Evolutionary conservation across 2,329 filamentous ascomycete genomes (phyloP).

Genomic region (Penicillium glabrum): DNA sequence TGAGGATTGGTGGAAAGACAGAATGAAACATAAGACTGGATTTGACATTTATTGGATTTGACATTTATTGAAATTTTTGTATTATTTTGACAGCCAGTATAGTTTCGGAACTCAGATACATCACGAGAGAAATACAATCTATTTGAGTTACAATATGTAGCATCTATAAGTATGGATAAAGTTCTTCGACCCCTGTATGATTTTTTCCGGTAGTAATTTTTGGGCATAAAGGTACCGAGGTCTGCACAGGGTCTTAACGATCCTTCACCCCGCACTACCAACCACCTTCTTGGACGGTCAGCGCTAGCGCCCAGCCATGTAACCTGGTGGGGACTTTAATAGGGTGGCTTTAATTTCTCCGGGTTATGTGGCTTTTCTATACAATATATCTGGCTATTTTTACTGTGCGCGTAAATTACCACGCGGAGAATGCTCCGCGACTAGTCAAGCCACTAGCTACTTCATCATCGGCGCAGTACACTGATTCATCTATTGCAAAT

Average conservation of each 20-base stretch:
- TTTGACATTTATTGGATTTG: not conserved
- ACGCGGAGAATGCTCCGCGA: slow-evolving; percentile 16
- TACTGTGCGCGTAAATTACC: not conserved
- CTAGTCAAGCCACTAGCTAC: slow-evolving; percentile 5
- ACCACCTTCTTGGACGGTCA: not conserved
- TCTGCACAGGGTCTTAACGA: not conserved
- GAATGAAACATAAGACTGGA: not conserved
- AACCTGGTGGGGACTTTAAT: not conserved
- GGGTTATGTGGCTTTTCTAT: not conserved
- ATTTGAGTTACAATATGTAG: not conserved
- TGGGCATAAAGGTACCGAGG: not conserved
- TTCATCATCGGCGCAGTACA: not conserved
- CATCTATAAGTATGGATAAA: not conserved
- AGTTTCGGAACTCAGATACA: not conserved
- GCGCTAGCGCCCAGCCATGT: not conserved
- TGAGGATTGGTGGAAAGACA: not conserved
- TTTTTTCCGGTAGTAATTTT: not conserved
- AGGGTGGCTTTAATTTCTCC: not conserved
- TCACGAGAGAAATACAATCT: not conserved
- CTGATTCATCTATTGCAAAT: too few relatives aligned
- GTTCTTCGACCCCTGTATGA: not conserved
- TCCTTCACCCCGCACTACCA: not conserved
- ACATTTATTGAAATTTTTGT: not conserved
- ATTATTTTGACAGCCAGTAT: not conserved
- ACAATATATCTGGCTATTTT: not conserved